Conservation (phyloP, 2,329 filamentous ascomycete species). For the Hypomyces rosellus region DNA sequence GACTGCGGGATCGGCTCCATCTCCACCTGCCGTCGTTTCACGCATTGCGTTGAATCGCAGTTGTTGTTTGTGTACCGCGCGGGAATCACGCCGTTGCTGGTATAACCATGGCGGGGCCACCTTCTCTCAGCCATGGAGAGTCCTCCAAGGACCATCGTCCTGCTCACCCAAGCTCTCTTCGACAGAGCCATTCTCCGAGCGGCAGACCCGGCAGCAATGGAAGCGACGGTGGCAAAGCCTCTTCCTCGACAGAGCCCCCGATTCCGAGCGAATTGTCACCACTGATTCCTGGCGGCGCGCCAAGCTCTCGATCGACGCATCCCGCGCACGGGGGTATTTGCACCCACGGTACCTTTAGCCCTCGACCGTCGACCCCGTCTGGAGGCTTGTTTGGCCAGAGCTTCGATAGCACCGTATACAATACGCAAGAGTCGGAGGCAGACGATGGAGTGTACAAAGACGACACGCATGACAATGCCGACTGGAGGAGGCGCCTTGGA, state of each 20-base stretch:
- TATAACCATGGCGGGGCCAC: conserved; percentile 21
- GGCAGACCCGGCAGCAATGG: conserved; percentile 17
- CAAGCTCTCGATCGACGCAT: conserved; percentile 18
- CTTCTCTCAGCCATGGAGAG: conserved; percentile 21
- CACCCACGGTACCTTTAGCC: conserved; percentile 72
- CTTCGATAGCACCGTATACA: conserved; percentile 20
- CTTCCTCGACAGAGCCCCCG: conserved; percentile 7
- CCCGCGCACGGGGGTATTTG: conserved; percentile 45
- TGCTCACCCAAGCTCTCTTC: conserved; percentile 39
- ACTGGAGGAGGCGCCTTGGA: conserved; percentile 46
- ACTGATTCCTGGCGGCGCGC: conserved; percentile 30
- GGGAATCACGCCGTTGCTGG: not conserved
- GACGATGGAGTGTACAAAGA: conserved; percentile 34
- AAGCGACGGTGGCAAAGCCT: conserved; percentile 11
- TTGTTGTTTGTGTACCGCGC: no score
- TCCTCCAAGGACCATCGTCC: conserved; percentile 33
- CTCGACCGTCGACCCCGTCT: conserved; percentile 49
- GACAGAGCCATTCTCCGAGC: conserved; percentile 36
- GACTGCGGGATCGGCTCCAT: not conserved
- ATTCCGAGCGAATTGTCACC: conserved; percentile 44
- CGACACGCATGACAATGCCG: conserved; percentile 32
- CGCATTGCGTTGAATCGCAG: no score
- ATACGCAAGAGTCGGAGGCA: conserved; percentile 26
- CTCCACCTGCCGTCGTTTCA: not conserved
- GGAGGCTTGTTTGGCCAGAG: conserved; percentile 22